Conservation (phyloP, 768 basidiomycete genomes). For the Epithele typhae region DNA sequence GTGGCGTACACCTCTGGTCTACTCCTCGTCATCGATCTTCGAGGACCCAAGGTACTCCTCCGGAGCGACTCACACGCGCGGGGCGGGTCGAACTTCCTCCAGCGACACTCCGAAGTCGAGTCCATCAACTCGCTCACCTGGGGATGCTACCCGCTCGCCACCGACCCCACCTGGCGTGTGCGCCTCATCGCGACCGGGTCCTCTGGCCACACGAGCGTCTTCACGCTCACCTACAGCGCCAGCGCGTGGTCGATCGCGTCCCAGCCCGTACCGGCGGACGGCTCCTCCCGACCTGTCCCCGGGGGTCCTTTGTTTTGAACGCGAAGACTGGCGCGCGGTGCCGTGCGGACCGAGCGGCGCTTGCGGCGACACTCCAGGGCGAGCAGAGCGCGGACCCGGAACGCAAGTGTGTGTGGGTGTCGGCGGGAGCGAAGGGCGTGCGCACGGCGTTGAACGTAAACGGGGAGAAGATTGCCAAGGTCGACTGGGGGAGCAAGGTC, state of each 20-base stretch:
- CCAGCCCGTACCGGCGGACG: constrained; percentile 30
- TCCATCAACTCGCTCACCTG: constrained; percentile 56
- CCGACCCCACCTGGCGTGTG: constrained; percentile 18
- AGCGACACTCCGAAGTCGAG: constrained; percentile 34
- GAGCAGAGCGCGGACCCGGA: constrained; percentile 19
- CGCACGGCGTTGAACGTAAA: constrained; percentile 52
- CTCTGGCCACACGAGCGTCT: constrained; percentile 58
- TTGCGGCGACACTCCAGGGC: constrained; percentile 31
- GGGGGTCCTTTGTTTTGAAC: constrained; percentile 49
- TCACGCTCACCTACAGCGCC: constrained; percentile 41
- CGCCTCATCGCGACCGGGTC: constrained; percentile 59
- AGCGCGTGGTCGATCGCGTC: constrained; percentile 32
- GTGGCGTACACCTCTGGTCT: constrained; percentile 58
- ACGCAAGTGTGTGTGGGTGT: constrained; percentile 36
- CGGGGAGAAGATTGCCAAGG: constrained; percentile 63
- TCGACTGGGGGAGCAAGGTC: constrained; percentile 54
- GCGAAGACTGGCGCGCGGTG: constrained; percentile 44
- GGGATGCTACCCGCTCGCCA: constrained; percentile 49
- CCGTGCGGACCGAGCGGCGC: constrained; percentile 39
- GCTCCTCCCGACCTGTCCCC: constrained; percentile 41
- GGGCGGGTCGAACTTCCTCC: constrained; percentile 34
- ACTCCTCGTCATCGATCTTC: constrained; percentile 66
- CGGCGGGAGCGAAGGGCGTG: constrained; percentile 55
- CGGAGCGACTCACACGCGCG: constrained; percentile 40
- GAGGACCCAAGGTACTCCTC: constrained; percentile 66